phyloP scores from a whole-genome alignment of 129 eudicot genomes.

The Flaveria sonorensis region DNA sequence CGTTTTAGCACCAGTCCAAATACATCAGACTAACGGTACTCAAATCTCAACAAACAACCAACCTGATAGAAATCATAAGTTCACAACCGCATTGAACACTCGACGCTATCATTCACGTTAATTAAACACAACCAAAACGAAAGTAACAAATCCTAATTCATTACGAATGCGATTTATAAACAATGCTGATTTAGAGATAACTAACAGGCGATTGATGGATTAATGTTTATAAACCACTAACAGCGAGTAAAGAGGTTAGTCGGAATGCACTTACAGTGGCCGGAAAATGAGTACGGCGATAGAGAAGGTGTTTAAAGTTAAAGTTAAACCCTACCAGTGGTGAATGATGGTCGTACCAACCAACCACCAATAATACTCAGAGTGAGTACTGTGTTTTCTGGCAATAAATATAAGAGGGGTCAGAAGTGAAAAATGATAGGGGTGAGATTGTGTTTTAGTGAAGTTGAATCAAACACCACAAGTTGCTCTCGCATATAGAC shows the following conservation, averaged over 20 bases:
- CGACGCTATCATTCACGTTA: not conserved
- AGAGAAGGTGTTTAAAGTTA: not conserved
- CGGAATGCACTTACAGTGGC: slow-evolving; percentile 2
- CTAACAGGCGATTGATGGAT: not conserved
- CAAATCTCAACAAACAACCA: not conserved
- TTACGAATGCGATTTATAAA: not conserved
- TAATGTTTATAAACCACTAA: not conserved
- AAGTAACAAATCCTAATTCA: not conserved
- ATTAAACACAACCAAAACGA: not conserved
- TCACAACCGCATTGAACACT: not conserved
- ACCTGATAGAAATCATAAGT: not conserved
- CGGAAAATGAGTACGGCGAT: not conserved
- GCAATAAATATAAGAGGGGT: not conserved
- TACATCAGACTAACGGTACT: not conserved
- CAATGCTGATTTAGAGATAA: not conserved
- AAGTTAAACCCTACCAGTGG: not conserved
- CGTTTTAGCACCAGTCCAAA: slow-evolving; percentile 3
- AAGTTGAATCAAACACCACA: not conserved
- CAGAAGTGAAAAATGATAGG: not conserved
- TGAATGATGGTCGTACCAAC: not conserved
- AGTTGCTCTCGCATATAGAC: not conserved
- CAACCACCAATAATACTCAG: not conserved
- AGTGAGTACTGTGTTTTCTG: not conserved
- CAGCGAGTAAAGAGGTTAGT: not conserved
- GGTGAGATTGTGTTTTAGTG: not conserved